Percentiles rank a stretch among this genome's conserved stretches.
Conservation (phyloP, 2,329 filamentous ascomycete genomes). For the Paraphoma chrysanthemicola region DNA sequence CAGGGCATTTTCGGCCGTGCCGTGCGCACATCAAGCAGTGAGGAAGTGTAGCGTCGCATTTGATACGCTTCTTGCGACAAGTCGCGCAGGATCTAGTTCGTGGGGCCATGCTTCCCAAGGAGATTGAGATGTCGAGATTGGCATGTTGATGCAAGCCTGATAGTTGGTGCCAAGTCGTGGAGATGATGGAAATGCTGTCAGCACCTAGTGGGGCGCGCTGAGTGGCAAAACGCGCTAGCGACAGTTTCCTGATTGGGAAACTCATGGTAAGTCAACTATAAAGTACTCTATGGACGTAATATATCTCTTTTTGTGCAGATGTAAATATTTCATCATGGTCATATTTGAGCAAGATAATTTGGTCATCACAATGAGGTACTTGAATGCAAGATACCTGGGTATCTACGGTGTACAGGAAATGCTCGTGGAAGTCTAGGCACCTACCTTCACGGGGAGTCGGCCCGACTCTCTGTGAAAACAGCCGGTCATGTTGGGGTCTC, state of each 20-base stretch:
- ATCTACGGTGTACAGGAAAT: too few species aligned
- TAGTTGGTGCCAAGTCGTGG: background rate
- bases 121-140: background rate
- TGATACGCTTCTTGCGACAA: conserved; percentile 43
- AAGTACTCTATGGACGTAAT: background rate
- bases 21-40: conserved; percentile 39
- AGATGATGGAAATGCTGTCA: background rate
- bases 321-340: too few species aligned
- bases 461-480: too few species aligned
- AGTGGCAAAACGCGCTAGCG: background rate
- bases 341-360: too few species aligned
- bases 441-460: too few species aligned
- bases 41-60: conserved; percentile 40
- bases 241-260: background rate
- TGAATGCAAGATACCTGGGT: too few species aligned
- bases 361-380: too few species aligned
- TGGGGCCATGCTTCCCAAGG: conserved; percentile 23
- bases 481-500: too few species aligned
- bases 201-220: background rate
- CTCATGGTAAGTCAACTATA: background rate
- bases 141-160: background rate
- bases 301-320: too few species aligned
- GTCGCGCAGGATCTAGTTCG: conserved; percentile 34
- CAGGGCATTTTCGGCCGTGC: conserved; percentile 31
- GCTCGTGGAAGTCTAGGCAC: too few species aligned